phyloP scores from a whole-genome alignment of 169 alveolate genomes.

The Eimeria zaria region DNA sequence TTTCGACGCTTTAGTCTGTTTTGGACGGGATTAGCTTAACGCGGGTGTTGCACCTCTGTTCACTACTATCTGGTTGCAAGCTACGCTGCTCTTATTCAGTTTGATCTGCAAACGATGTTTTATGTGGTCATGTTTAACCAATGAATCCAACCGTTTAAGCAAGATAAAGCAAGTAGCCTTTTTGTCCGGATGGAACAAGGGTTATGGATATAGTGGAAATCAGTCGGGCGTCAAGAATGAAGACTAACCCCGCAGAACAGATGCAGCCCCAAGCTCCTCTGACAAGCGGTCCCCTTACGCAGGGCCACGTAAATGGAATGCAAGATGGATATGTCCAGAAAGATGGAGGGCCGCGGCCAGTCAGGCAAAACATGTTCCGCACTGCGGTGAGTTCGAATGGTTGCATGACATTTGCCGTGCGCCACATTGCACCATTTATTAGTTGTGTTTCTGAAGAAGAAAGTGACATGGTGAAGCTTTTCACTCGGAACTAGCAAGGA shows the following conservation, averaged over 20 bases:
- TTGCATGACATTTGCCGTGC: neutral
- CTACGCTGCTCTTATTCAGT: conserved; percentile 19
- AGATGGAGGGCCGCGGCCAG: conserved; percentile 77
- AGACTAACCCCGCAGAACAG: conserved; percentile 36
- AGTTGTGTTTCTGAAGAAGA: neutral
- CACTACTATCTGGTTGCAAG: neutral
- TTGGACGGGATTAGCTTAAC: neutral
- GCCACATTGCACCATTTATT: neutral
- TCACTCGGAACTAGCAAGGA: neutral
- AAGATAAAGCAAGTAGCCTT: neutral
- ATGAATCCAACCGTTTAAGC: neutral
- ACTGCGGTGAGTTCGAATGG: conserved; percentile 64
- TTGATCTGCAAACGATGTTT: conserved; percentile 26
- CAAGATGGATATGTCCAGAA: conserved; percentile 41
- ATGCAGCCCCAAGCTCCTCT: conserved; percentile 69
- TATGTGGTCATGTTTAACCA: neutral
- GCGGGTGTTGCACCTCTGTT: conserved; percentile 12
- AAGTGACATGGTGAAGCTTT: neutral
- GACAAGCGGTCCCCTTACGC: neutral
- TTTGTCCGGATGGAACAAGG: conserved; percentile 52
- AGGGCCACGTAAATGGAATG: conserved; percentile 52
- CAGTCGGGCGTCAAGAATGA: conserved; percentile 25
- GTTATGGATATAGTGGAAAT: conserved; percentile 19
- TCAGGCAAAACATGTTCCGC: conserved; percentile 74
- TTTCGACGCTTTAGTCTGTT: neutral